phyloP scores from a whole-genome alignment of 192 early-diverging fungal species.

The Coemansia sp. region DNA sequence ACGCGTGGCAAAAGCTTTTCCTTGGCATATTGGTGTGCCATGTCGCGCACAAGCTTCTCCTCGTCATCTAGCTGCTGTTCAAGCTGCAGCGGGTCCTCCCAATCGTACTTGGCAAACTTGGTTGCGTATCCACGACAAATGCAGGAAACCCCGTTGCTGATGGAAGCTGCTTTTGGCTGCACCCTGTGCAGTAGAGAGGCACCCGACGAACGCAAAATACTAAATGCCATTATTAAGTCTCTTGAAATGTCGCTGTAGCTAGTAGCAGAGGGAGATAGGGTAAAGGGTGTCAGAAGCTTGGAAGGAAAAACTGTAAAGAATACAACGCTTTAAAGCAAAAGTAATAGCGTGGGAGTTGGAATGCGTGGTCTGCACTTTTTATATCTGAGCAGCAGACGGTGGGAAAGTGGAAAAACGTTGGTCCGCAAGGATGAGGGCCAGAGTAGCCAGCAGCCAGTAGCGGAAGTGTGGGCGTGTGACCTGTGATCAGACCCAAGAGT shows the following conservation, averaged over 20 bases:
- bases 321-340: not conserved
- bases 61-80: slow-evolving; percentile 89
- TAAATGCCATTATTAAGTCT: not conserved
- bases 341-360: too few relatives aligned
- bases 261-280: not conserved
- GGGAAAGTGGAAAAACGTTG: too few relatives aligned
- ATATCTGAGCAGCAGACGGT: too few relatives aligned
- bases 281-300: too few relatives aligned
- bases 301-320: not conserved
- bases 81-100: slow-evolving; percentile 84
- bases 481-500: too few relatives aligned
- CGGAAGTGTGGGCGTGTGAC: too few relatives aligned
- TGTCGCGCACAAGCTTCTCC: slow-evolving; percentile 81
- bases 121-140: slow-evolving; percentile 28
- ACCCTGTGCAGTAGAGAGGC: not conserved
- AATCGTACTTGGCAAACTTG: slow-evolving; percentile 75
- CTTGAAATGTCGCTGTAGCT: not conserved
- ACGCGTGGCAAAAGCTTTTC: slow-evolving; percentile 85
- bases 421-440: too few relatives aligned
- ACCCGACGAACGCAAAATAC: not conserved
- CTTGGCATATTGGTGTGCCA: slow-evolving; percentile 87
- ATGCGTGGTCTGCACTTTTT: too few relatives aligned
- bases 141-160: not conserved
- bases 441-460: too few relatives aligned
- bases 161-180: not conserved